These are phyloP conservation scores for Quercus wislizeni DNA, from an alignment of 306 rosid species.

Conservation along the genomic window DNA sequence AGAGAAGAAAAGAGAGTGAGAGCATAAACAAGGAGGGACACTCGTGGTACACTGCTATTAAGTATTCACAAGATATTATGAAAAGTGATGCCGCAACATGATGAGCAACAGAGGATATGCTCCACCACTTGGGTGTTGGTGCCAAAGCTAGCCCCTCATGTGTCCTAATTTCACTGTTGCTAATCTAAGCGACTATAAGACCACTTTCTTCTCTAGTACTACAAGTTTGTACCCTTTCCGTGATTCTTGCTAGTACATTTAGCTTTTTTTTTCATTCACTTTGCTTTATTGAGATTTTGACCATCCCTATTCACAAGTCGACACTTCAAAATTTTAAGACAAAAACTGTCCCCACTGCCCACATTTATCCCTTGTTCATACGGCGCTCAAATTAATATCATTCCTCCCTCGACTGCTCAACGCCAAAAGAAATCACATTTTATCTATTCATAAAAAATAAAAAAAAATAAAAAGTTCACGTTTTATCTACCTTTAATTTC, in stretches of 20 bases:
- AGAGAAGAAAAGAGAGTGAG: rapidly evolving
- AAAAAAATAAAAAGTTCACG: too few relatives aligned
- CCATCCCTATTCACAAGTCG: background rate
- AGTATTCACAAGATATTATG: background rate
- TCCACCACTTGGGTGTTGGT: background rate
- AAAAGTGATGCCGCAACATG: conserved; percentile 10
- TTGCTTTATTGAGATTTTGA: background rate
- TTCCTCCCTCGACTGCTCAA: background rate
- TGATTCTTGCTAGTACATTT: conserved; percentile 38
- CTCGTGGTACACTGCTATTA: too few relatives aligned
- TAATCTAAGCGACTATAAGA: background rate
- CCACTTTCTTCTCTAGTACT: conserved; percentile 14
- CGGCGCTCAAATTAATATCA: background rate
- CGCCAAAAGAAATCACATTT: background rate
- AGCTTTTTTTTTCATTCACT: background rate
- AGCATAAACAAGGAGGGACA: background rate
- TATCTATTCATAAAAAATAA: background rate
- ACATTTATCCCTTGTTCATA: background rate
- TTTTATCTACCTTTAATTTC: too few relatives aligned
- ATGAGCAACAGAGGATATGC: conserved; percentile 29
- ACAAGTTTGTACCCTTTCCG: conserved; percentile 42
- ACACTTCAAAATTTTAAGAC: background rate
- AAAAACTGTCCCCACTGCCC: background rate
- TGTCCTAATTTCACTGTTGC: conserved; percentile 47
- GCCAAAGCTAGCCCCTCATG: conserved; percentile 1